A percentile compares a stretch with the other conserved stretches of the same genome.
These are phyloP conservation scores for Pseudomonodictys pantanalensis DNA, from an alignment of 495 filamentous ascomycete species.

Conservation along the genomic window DNA sequence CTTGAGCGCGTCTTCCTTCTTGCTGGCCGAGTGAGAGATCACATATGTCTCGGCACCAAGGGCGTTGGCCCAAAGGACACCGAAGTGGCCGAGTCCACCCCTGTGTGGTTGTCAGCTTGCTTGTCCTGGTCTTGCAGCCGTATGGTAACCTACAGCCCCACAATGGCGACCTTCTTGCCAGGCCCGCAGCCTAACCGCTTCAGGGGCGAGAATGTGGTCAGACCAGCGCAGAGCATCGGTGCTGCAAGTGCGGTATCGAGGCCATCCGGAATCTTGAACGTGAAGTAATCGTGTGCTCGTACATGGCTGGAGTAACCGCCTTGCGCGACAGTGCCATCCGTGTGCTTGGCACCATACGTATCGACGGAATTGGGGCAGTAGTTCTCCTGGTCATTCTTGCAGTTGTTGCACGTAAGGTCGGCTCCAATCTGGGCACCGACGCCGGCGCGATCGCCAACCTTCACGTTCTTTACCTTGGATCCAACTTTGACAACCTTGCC, in stretches of 20 bases:
- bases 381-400: conserved; percentile 72
- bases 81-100: conserved; percentile 48
- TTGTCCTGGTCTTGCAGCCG: background rate
- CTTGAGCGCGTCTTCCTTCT: conserved; percentile 44
- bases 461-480: conserved; percentile 60
- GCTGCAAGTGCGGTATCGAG: conserved; percentile 66
- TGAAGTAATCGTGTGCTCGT: conserved; percentile 72
- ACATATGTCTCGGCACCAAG: conserved; percentile 47
- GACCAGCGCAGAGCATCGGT: conserved; percentile 85
- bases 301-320: conserved; percentile 69
- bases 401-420: conserved; percentile 66
- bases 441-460: conserved; percentile 74
- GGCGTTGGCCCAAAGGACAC: conserved; percentile 42
- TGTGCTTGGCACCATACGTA: conserved; percentile 66
- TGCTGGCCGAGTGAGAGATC: conserved; percentile 45
- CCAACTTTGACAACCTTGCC: conserved; percentile 71
- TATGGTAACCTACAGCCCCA: conserved; percentile 54
- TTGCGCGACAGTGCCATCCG: conserved; percentile 60
- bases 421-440: conserved; percentile 75
- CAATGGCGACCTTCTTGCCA: conserved; percentile 78
- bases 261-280: conserved; percentile 75
- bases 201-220: conserved; percentile 77
- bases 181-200: conserved; percentile 69
- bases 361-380: conserved; percentile 69
- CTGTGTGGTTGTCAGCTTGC: conserved; percentile 13